Conservation (phyloP, 768 basidiomycete genomes). For the Psilocybe azurescens region DNA sequence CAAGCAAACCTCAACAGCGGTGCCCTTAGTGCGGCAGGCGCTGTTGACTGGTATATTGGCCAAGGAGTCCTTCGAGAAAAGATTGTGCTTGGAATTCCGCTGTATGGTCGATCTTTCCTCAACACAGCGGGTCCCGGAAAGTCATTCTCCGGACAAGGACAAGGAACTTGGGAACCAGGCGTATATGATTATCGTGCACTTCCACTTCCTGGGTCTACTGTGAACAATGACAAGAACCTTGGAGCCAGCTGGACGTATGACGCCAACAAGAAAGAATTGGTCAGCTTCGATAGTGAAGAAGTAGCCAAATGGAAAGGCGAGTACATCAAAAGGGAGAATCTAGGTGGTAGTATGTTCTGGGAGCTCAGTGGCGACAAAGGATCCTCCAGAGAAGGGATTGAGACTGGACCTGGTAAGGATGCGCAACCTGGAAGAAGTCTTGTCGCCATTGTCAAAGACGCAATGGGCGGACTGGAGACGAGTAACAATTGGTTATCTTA, state of each 20-base stretch:
- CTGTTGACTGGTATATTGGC: conserved; percentile 71
- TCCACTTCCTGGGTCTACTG: conserved; percentile 74
- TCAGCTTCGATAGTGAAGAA: conserved; percentile 79
- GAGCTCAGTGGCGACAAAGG: conserved; percentile 91
- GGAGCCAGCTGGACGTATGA: conserved; percentile 89
- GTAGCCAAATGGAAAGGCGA: conserved; percentile 76
- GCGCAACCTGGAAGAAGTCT: conserved; percentile 72
- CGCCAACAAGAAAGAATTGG: conserved; percentile 73
- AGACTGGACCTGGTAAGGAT: conserved; percentile 76
- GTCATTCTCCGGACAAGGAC: conserved; percentile 82
- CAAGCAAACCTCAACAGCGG: conserved; percentile 87
- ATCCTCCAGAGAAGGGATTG: conserved; percentile 69
- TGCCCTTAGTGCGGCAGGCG: conserved; percentile 63
- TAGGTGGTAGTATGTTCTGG: conserved; percentile 97
- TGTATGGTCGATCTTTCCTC: conserved; percentile 93
- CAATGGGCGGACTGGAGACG: conserved; percentile 76
- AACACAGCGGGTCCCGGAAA: conserved; percentile 83
- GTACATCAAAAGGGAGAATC: conserved; percentile 75
- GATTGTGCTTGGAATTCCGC: conserved; percentile 88
- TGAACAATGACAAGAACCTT: conserved; percentile 66
- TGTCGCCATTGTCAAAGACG: conserved; percentile 74
- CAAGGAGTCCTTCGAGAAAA: conserved; percentile 80
- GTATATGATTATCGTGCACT: conserved; percentile 94
- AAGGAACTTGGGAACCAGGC: conserved; percentile 89
- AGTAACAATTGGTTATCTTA: conserved; percentile 86